These are phyloP conservation scores for Aaosphaeria pasadenensis DNA, from an alignment of 2,329 filamentous ascomycete species.

Conservation along the genomic window DNA sequence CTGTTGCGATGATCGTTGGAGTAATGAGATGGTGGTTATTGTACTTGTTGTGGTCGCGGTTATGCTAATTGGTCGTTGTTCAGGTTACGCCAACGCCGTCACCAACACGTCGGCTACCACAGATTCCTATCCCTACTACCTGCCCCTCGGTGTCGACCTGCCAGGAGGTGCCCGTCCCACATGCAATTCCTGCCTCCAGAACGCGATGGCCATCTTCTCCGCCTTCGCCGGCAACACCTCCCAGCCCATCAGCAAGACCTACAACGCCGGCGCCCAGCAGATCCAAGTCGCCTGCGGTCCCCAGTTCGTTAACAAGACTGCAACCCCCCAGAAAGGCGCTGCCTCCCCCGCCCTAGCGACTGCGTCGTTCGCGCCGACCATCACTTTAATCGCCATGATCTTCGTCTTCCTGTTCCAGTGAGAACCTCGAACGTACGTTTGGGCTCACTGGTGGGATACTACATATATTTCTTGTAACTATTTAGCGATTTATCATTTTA, in stretches of 20 bases:
- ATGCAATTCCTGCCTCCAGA: conserved; percentile 72
- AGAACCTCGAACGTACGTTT: background rate
- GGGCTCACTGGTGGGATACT: conserved; percentile 3
- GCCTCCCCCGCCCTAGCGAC: conserved; percentile 10
- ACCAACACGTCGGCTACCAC: conserved; percentile 67
- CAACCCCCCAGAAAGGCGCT: conserved; percentile 40
- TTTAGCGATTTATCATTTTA: too few species aligned
- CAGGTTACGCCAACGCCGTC: conserved; percentile 73
- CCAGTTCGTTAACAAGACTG: conserved; percentile 51
- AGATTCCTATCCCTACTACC: conserved; percentile 79
- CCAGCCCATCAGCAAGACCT: conserved; percentile 67
- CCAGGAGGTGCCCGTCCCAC: conserved; percentile 65
- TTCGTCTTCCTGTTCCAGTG: conserved; percentile 31
- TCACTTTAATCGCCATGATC: conserved; percentile 34
- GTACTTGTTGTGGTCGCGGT: background rate
- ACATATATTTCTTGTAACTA: conserved; percentile 5
- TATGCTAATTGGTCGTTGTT: conserved; percentile 5
- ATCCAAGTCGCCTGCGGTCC: conserved; percentile 65
- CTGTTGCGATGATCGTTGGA: background rate
- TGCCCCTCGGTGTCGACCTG: conserved; percentile 73
- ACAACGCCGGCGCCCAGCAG: conserved; percentile 66
- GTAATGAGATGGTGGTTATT: conserved; percentile 46
- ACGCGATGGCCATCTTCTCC: conserved; percentile 81
- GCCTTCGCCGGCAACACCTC: conserved; percentile 63
- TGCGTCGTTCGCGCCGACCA: conserved; percentile 23